Base-by-base conservation (phyloP, 1,284 basidiomycete genomes). In the Ganoderma lingzhi region DNA sequence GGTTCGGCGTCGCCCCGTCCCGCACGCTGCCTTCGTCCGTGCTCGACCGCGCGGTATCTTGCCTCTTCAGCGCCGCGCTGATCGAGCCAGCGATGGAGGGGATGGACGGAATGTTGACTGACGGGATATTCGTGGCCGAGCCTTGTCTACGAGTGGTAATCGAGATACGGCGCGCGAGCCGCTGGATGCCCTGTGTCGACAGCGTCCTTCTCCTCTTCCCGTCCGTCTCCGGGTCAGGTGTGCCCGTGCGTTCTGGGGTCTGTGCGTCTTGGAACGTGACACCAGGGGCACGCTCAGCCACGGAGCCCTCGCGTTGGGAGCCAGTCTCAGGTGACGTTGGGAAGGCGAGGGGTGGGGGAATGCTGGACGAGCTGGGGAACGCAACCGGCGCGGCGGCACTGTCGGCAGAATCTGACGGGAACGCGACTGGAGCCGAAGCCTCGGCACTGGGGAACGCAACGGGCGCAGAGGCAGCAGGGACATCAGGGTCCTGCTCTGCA, bases 141-240 rank as follows among this genome's bases (percentile, higher is more conserved):
- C 88, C 87, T 74, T 87, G 85, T 56, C 89, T 86, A 58, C 87
- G 84, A 1, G 88, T 86, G 0, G 87, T 88, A 48, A 93, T 79
- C 15, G 93, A 93, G 67, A 94, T 90, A 70, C 88, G 85, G 66
- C 92, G 83, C 23, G 93, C 93, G 56, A 94, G 78, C 39, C 91
- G 86, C 79, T 94, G 92, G 84, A 94, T 92, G 76, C 94, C 94
- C 79, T 94, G 93, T 32, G 92, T 92, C 14, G 92, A 90, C 67
- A 92, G 67, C 64, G 78, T 93, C 35, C 92, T 86, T 77, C 90
- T 92, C 68, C 91, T 85, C 82, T 93, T 93, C 61, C 88, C 88
- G 75, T 93, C 92, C n/a, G 85, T 77, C 2, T 91, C 90, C 1
- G 86, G 86, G 75, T 93, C 91, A 8, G 93, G 88, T 19, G 91